Base-by-base conservation (phyloP, 495 filamentous ascomycete species). In the Trichoderma gamsii region DNA sequence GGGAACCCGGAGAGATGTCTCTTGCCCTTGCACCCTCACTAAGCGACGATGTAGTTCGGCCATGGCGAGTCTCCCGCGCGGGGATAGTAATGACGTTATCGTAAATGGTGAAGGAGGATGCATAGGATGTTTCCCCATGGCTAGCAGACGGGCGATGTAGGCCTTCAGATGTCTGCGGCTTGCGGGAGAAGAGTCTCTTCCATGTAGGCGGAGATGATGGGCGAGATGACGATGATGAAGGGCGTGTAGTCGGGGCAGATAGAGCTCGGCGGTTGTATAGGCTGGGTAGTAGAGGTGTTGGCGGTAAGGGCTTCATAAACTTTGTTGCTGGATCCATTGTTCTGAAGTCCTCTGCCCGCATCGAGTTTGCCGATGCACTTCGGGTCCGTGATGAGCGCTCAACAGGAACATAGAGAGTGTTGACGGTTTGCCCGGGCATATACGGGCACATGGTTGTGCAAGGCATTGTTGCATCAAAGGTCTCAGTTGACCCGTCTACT, bases 341-440 rank as follows among this genome's bases (percentile, higher is more conserved):
- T 72, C 86, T 89, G 69, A 85, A 83, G 52, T 86, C 81, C 32
- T 76, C 75, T 9, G 78, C 76, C n/a, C 77, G 71, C 21, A 85
- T 69, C 12, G 81, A 83, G 67, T 76, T 84, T 73, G 81, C 72
- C 4, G 82, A 85, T 44, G 82, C 82, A 69, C 84, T 85, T 27
- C 83, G 79, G 56, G 76, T 72, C 51, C 83, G 76, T 43, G 78
- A 76, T 66, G 84, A 79, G 13, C 84, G 83, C 76, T 96, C 88
- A 66, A 88, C 79, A 12, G 93, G 93, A 4, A 97, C 87, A 49
- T 89, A 87, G 32, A 97, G 80, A 23, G 92, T 84, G 73, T 97
- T 96, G 74, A 96, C 85, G 1, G 84, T 84, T 76, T 96, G 93
- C 21, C 93, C 93, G 12, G 93, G 93, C 38, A 95, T 85, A 67